Base-by-base conservation (phyloP, 805 yeast genomes). In the Pichia cabralensis region DNA sequence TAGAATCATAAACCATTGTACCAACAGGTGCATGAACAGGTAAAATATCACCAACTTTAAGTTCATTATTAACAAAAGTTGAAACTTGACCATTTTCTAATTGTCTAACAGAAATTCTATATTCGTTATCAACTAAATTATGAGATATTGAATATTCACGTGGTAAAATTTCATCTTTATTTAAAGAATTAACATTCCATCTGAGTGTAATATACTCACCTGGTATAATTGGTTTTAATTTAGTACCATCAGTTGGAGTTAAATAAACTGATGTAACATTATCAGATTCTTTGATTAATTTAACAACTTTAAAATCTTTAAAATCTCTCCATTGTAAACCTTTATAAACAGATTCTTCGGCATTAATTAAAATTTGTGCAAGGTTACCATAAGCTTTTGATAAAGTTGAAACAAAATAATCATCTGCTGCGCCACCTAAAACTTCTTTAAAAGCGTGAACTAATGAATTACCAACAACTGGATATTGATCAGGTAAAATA, bases 121-220 rank as follows among this genome's bases (percentile, higher is more conserved):
- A 68, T 36, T 67, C 60, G n/a, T 60, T 33, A 37, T 48, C 42
- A 35, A 47, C 40, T 45, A 60, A 49, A 26, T 44, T 46, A 8
- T 64, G 56, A 4, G 78, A 68, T 22, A 78, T 47, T 8, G 83
- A 72, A 50, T 77, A 79, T 43, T 76, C 77, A 49, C 86, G 67
- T 25, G 65, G 70, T 15, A 20, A 23, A 36, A 65, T 25, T 12
- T 14, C 28, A 9, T 22, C 15, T 17, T 14, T n/a, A 13, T 61
- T 54, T 27, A 62, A 65, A 26, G 55, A 54, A 17, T 65, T 61
- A 20, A 52, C 33, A 4, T 35, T 33, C 48, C 55, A 60, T 38
- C 64, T 47, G 22, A 62, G 44, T 27, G 61, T 48, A 18, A 70
- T 42, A 42, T 66, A 70, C 49, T 70, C 74, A 18, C 76, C 76